Base-by-base conservation (phyloP, 768 basidiomycete species). In the Macrolepiota albuminosa region DNA sequence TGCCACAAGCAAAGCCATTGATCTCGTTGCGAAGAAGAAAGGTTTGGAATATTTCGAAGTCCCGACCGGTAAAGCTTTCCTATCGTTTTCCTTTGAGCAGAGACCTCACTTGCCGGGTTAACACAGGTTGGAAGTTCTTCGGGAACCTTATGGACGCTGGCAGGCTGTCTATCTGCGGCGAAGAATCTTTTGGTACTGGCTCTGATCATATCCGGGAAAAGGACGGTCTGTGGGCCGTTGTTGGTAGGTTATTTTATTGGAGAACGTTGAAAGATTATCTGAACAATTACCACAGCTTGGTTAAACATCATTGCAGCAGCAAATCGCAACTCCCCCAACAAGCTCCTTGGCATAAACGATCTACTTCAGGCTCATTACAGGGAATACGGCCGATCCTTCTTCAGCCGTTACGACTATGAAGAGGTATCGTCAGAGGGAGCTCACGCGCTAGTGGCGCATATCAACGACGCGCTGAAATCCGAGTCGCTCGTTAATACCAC, bases 101-200 rank as follows among this genome's bases (percentile, higher is more conserved):
- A 43, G 50, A 39, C 36, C 14, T 48, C n/a, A 33, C 31, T 37
- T 26, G 13, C 2, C 26, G 7, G 50, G 47, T 47, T 24, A 13
- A 34, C 1, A 11, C 64, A 95, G 95, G 96, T 63, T 98, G 95
- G 95, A 99, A 99, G 76, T 99, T 99, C 84, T 99, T 99, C 71
- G 97, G 97, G 50, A 99, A 98, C 76, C 80, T 99, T 67, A 99
- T 99, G 97, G 97, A 99, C 72, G 97, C 97, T 21, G 96, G 95
- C 0, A 84, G 93, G 47, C 84, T 99, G 53, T 98, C 96, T 53
- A 98, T 99, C 70, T 99, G 97, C 69, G 97, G 97, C 59, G 97
- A 99, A 72, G 97, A 99, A 76, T 95, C 93, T 4, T 99, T 99
- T 73, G 97, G 97, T 59, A 99, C 97, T 8, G 97, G 97, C n/a